These are phyloP conservation scores for Acer campestre DNA, from an alignment of 345 rosid species.

Conservation along the genomic window DNA sequence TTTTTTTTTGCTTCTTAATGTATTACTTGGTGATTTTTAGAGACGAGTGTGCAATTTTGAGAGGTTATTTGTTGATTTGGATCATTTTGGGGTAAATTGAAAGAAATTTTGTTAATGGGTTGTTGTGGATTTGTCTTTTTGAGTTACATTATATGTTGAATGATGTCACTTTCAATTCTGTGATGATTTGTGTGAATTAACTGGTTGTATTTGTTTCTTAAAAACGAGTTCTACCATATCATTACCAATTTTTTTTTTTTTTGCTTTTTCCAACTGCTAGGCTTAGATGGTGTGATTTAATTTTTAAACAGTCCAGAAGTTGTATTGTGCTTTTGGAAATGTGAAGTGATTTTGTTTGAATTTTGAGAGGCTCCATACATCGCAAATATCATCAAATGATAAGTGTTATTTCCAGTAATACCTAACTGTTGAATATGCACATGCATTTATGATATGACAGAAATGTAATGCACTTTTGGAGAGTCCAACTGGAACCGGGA, in stretches of 20 bases:
- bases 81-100: constrained; percentile 5
- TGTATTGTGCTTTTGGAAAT: background rate
- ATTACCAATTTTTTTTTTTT: too few relatives aligned
- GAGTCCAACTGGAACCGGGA: constrained; percentile 98
- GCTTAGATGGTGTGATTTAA: too few relatives aligned
- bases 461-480: constrained; percentile 89
- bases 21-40: background rate
- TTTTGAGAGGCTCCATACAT: background rate
- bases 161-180: background rate
- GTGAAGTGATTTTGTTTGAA: constrained; percentile 7
- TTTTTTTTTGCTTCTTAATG: background rate
- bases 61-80: constrained; percentile 1
- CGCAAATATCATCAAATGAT: background rate
- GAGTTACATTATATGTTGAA: background rate
- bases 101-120: background rate
- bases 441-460: constrained; percentile 39
- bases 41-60: constrained; percentile 1
- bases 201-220: background rate
- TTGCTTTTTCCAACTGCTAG: too few relatives aligned
- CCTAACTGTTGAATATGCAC: background rate
- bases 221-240: background rate
- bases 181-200: background rate
- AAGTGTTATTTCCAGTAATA: background rate
- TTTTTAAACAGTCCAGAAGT: too few relatives aligned
- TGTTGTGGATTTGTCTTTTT: background rate